A percentile compares a stretch with the other conserved stretches of the same genome.
phyloP scores from a whole-genome alignment of 2,329 filamentous ascomycete species.

The Cadophora sp. region DNA sequence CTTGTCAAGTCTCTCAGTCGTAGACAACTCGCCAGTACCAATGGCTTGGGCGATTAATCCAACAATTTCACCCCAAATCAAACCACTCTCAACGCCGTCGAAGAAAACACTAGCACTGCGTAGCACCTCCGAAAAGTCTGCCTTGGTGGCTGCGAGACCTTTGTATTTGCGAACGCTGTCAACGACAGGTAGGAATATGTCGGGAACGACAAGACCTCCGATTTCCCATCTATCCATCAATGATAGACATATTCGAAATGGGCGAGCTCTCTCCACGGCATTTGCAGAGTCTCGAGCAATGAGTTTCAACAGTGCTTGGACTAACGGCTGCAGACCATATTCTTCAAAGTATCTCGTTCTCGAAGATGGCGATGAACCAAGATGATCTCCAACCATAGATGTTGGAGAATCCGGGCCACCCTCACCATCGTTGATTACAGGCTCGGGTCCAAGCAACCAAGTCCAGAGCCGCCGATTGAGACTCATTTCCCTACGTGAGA shows the following conservation, averaged over 20 bases:
- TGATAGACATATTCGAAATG: conserved; percentile 91
- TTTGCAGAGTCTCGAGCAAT: conserved; percentile 62
- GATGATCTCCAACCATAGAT: conserved; percentile 38
- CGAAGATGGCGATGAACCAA: conserved; percentile 48
- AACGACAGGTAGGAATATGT: conserved; percentile 87
- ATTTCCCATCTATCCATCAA: conserved; percentile 99
- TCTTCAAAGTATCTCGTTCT: conserved; percentile 84
- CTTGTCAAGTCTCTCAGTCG: conserved; percentile 59
- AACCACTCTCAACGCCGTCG: conserved; percentile 91
- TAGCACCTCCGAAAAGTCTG: conserved; percentile 84
- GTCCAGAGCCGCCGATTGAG: conserved; percentile 93
- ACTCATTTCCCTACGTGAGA: conserved; percentile 93
- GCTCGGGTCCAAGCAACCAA: conserved; percentile 88
- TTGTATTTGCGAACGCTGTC: conserved; percentile 81
- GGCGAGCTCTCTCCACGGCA: conserved; percentile 75
- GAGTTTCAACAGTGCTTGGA: conserved; percentile 77
- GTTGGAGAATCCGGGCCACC: conserved; percentile 53
- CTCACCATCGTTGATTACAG: conserved; percentile 55
- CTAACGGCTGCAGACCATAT: conserved; percentile 77
- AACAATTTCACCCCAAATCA: conserved; percentile 88
- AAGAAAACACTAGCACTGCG: conserved; percentile 96
- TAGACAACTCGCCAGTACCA: conserved; percentile 51
- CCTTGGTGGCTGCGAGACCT: conserved; percentile 64
- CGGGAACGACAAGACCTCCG: conserved; percentile 85
- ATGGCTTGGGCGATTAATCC: conserved; percentile 69